Conservation (phyloP, 306 rosid species). For the Cicer chorassanicum region DNA sequence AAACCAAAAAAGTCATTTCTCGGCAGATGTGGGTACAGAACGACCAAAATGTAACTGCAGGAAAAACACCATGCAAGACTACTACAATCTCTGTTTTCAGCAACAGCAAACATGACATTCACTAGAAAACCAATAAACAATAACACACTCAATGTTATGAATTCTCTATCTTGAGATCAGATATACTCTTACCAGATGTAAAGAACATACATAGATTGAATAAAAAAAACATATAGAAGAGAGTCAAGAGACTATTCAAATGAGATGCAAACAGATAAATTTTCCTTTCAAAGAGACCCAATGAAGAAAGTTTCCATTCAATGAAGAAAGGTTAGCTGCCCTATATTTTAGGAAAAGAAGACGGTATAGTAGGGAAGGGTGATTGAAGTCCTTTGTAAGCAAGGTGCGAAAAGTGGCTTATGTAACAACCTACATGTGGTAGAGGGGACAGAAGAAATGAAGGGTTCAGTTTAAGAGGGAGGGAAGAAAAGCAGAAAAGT, state of each 20-base stretch:
- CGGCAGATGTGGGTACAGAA: slow-evolving; percentile 23
- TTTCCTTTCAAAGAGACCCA: neutral
- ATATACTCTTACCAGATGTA: neutral
- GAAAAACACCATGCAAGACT: slow-evolving; percentile 13
- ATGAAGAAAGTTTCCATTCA: slow-evolving; percentile 20
- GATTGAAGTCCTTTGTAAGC: neutral
- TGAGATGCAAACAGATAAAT: slow-evolving; percentile 15
- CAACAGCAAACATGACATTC: slow-evolving; percentile 16
- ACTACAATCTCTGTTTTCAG: slow-evolving; percentile 20
- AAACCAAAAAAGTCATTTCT: neutral
- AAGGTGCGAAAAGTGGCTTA: neutral
- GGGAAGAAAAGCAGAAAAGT: neutral
- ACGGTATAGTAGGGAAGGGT: slow-evolving; percentile 16
- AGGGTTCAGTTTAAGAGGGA: neutral
- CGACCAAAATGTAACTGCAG: neutral
- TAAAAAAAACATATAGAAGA: neutral
- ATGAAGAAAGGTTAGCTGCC: too few relatives aligned
- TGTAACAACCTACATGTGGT: neutral
- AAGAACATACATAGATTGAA: neutral
- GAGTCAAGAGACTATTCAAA: slow-evolving; percentile 14
- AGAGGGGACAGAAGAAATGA: neutral
- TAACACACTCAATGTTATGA: neutral
- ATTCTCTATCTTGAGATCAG: neutral
- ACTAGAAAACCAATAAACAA: slow-evolving; percentile 30
- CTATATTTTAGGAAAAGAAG: neutral